These are phyloP conservation scores for Aspergillus carbonarius DNA, from an alignment of 2,329 filamentous ascomycete species.

Conservation along the genomic window DNA sequence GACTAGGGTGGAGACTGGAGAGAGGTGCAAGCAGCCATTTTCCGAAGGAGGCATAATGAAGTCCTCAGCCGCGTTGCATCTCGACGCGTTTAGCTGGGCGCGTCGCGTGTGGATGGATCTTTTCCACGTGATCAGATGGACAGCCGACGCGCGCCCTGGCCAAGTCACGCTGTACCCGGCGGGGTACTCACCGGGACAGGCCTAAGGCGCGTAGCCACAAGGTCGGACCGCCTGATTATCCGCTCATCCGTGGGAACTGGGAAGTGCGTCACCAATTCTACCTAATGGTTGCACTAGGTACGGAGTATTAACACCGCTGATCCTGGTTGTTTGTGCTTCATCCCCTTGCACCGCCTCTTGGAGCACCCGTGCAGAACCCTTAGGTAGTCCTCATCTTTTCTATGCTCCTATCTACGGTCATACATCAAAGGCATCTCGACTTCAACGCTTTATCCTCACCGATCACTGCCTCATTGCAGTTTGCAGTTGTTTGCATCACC, in stretches of 20 bases:
- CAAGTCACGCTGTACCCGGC: background rate
- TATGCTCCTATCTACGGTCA: background rate
- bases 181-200: background rate
- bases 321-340: background rate
- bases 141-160: background rate
- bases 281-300: background rate
- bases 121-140: background rate
- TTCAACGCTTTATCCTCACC: background rate
- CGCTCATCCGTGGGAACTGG: background rate
- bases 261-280: slow-evolving; percentile 3
- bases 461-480: slow-evolving; percentile 15
- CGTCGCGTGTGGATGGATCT: slow-evolving; percentile 9
- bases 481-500: slow-evolving; percentile 35
- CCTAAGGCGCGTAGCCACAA: background rate
- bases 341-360: background rate
- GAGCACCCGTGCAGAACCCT: background rate
- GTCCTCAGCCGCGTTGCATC: slow-evolving; percentile 7
- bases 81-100: slow-evolving; percentile 11
- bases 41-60: slow-evolving; percentile 22
- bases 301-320: background rate
- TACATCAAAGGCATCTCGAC: background rate
- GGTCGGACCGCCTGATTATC: background rate
- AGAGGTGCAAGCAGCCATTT: background rate
- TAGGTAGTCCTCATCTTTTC: background rate
- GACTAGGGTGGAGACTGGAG: background rate